Percentiles rank a stretch among this genome's conserved stretches.
Evolutionary conservation across 2,329 filamentous ascomycete species (phyloP).

Genomic region (Plenodomus lindquistii): DNA sequence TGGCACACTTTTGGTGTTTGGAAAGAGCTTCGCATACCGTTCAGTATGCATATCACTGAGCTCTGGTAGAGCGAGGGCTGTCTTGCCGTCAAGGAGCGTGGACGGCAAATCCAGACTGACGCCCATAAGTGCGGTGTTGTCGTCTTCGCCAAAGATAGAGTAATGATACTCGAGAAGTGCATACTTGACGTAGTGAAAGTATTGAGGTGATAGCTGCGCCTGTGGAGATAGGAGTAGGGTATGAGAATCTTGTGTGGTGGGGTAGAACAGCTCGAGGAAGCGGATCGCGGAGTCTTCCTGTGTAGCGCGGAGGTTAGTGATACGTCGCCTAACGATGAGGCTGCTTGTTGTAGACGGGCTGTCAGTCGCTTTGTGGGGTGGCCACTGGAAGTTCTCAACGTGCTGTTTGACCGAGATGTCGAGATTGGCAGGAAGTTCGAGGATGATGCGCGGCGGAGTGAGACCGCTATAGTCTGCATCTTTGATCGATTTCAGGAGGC

Average conservation of each 20-base stretch:
- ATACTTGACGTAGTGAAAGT: conserved; percentile 86
- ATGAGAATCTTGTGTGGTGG: conserved; percentile 67
- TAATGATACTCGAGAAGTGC: conserved; percentile 76
- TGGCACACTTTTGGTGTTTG: conserved; percentile 50
- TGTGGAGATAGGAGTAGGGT: conserved; percentile 85
- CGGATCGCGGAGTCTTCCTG: conserved; percentile 73
- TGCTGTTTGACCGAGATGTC: conserved; percentile 68
- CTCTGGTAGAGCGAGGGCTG: conserved; percentile 56
- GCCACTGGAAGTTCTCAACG: conserved; percentile 70
- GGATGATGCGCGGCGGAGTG: conserved; percentile 72
- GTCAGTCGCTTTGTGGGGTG: conserved; percentile 54
- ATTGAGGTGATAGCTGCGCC: conserved; percentile 76
- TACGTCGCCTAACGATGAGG: conserved; percentile 74
- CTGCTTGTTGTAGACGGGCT: conserved; percentile 41
- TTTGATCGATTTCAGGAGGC: conserved; percentile 75
- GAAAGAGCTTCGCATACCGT: conserved; percentile 29
- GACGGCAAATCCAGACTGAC: conserved; percentile 78
- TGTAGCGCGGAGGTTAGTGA: conserved; percentile 62
- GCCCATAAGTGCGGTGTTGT: conserved; percentile 66
- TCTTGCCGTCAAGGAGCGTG: conserved; percentile 63
- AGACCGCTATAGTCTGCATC: conserved; percentile 75
- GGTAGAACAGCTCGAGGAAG: conserved; percentile 88
- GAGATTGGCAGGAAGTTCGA: conserved; percentile 76
- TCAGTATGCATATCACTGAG: conserved; percentile 43
- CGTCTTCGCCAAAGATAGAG: conserved; percentile 56